Evolutionary conservation across 1,284 basidiomycete genomes (phyloP).

Genomic region (Fistulinella cinereoalba): DNA sequence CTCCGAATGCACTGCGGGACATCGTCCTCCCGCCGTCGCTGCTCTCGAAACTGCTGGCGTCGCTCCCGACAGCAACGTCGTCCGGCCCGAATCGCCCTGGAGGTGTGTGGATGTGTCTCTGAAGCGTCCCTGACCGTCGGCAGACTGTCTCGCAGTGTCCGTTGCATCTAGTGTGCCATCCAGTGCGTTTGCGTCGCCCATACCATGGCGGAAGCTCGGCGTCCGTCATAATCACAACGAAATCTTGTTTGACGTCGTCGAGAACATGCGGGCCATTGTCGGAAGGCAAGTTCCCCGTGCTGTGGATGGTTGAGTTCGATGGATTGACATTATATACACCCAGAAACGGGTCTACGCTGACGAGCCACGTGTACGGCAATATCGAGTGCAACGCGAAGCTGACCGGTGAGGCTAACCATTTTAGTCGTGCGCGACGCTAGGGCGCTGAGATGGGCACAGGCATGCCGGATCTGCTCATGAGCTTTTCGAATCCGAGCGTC

Average conservation of each 20-base stretch:
- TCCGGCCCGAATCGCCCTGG: constrained; percentile 28
- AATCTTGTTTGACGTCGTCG: constrained; percentile 89
- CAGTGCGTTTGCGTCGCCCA: constrained; percentile 82
- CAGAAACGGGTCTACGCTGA: constrained; percentile 74
- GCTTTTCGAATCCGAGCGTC: constrained; percentile 74
- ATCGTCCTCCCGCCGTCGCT: constrained; percentile 88
- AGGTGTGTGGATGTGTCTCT: constrained; percentile 13
- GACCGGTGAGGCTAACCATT: constrained; percentile 52
- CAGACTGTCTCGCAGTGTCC: constrained; percentile 32
- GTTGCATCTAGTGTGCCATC: constrained; percentile 46
- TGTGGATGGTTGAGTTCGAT: not conserved
- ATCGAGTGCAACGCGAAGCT: constrained; percentile 81
- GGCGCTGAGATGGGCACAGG: constrained; percentile 43
- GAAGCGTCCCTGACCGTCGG: constrained; percentile 15
- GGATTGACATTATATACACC: not conserved
- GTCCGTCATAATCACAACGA: constrained; percentile 89
- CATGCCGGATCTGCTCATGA: constrained; percentile 83
- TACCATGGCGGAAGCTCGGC: constrained; percentile 90
- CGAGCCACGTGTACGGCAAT: constrained; percentile 74
- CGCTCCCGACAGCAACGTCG: constrained; percentile 44
- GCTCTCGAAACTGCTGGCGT: constrained; percentile 74
- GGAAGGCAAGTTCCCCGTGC: constrained; percentile 70
- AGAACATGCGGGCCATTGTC: constrained; percentile 81
- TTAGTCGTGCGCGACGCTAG: not conserved
- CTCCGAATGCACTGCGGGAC: constrained; percentile 86